Conservation (phyloP, 2,329 filamentous ascomycete species). For the Botryotinia globosa region DNA sequence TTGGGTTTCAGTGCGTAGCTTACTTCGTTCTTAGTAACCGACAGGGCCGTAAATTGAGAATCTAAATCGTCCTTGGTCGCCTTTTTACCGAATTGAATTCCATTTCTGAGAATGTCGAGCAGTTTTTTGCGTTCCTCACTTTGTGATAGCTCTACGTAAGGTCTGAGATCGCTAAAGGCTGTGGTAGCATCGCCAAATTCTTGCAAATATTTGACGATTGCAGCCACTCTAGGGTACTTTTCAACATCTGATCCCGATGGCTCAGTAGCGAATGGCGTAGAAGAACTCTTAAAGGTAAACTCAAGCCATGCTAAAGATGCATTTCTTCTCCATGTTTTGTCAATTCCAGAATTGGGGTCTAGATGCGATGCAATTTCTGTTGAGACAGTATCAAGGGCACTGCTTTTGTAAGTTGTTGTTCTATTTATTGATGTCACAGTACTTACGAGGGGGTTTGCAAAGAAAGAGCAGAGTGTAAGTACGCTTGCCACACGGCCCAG, state of each 20-base stretch:
- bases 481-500: conserved; percentile 39
- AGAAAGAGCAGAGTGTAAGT: conserved; percentile 33
- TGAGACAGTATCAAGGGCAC: conserved; percentile 22
- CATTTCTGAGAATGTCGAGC: conserved; percentile 21
- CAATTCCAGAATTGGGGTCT: conserved; percentile 33
- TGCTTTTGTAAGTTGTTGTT: conserved; percentile 11
- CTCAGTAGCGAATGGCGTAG: conserved; percentile 15
- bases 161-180: conserved; percentile 36
- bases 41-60: neutral
- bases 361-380: conserved; percentile 36
- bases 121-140: conserved; percentile 27
- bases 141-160: conserved; percentile 30
- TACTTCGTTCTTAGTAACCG: conserved; percentile 17
- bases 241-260: conserved; percentile 4
- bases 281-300: conserved; percentile 27
- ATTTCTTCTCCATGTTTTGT: conserved; percentile 39
- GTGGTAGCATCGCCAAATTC: conserved; percentile 35
- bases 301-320: conserved; percentile 36
- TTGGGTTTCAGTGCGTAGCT: neutral
- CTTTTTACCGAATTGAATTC: conserved; percentile 2
- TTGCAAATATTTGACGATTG: conserved; percentile 34
- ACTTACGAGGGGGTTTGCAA: conserved; percentile 32
- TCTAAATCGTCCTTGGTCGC: neutral
- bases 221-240: conserved; percentile 21
- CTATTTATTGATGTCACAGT: neutral